A percentile compares a stretch with the other conserved stretches of the same genome.
phyloP scores from a whole-genome alignment of 805 yeast species.

The Candida odintsovae region DNA sequence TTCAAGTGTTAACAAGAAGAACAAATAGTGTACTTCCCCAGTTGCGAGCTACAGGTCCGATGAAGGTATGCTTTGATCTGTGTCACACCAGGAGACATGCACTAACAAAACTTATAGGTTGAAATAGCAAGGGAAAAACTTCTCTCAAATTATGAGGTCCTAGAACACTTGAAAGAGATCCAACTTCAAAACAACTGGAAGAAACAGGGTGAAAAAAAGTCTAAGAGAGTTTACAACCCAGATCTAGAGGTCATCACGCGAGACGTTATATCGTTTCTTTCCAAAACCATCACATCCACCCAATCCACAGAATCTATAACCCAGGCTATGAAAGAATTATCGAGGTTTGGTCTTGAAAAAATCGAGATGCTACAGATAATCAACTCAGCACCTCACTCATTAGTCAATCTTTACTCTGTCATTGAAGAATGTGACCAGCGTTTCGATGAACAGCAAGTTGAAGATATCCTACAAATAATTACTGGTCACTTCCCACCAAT shows the following conservation, averaged over 20 bases:
- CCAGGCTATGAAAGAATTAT: constrained; percentile 24
- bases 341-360: constrained; percentile 56
- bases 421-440: constrained; percentile 92
- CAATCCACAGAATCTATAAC: constrained; percentile 25
- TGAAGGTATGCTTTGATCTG: not conserved
- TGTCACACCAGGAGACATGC: not conserved
- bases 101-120: constrained; percentile 17
- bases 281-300: constrained; percentile 12
- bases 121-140: constrained; percentile 45
- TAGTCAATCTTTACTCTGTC: constrained; percentile 73
- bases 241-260: constrained; percentile 30
- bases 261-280: constrained; percentile 23
- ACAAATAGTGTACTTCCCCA: too few species aligned
- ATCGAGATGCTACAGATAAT: constrained; percentile 81
- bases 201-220: constrained; percentile 8
- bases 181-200: constrained; percentile 33
- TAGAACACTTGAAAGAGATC: constrained; percentile 40
- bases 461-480: constrained; percentile 51
- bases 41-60: not conserved
- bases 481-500: constrained; percentile 42
- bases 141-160: constrained; percentile 52
- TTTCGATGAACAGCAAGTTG: constrained; percentile 61
- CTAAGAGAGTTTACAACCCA: constrained; percentile 27
- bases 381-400: constrained; percentile 70
- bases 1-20: too few species aligned